A percentile compares a stretch with the other conserved stretches of the same genome.
phyloP scores from a whole-genome alignment of 768 basidiomycete genomes.

The Neoboletus subvelutipes region DNA sequence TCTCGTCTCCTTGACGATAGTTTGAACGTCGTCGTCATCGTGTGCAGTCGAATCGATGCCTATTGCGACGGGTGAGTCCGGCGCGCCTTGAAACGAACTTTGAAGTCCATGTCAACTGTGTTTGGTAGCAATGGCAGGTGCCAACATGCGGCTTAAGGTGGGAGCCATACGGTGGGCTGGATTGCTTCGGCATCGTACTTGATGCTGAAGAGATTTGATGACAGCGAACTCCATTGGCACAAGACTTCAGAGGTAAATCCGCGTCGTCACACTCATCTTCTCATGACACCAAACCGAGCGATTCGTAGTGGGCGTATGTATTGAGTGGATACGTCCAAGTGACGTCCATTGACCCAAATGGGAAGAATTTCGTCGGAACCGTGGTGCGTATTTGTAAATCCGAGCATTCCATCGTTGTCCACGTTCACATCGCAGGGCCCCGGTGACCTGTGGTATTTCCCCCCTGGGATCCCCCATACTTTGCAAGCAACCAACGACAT shows the following conservation, averaged over 20 bases:
- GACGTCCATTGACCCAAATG: constrained; percentile 46
- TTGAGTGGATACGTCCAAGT: constrained; percentile 44
- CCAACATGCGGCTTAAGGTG: constrained; percentile 39
- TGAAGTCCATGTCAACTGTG: not conserved
- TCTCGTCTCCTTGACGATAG: not conserved
- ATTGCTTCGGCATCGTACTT: not conserved
- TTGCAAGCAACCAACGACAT: constrained; percentile 47
- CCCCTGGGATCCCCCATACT: constrained; percentile 52
- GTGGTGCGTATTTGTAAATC: constrained; percentile 35
- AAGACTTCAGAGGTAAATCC: constrained; percentile 27
- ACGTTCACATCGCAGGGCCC: constrained; percentile 29
- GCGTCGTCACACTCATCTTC: not conserved
- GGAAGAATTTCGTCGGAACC: constrained; percentile 46
- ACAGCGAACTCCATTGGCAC: constrained; percentile 45
- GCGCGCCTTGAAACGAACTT: not conserved
- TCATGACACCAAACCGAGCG: not conserved
- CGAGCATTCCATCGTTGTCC: not conserved
- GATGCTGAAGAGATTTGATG: not conserved
- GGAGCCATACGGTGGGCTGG: constrained; percentile 37
- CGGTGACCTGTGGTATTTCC: constrained; percentile 57
- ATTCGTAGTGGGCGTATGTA: constrained; percentile 48
- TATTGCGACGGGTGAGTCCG: constrained; percentile 34
- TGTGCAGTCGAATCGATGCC: constrained; percentile 37
- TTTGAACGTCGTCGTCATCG: not conserved
- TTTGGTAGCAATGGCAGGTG: constrained; percentile 18